Percentiles rank a stretch among this genome's conserved stretches.
Conservation (phyloP, 78 protist species). For the Dictyostelium capitatum region DNA sequence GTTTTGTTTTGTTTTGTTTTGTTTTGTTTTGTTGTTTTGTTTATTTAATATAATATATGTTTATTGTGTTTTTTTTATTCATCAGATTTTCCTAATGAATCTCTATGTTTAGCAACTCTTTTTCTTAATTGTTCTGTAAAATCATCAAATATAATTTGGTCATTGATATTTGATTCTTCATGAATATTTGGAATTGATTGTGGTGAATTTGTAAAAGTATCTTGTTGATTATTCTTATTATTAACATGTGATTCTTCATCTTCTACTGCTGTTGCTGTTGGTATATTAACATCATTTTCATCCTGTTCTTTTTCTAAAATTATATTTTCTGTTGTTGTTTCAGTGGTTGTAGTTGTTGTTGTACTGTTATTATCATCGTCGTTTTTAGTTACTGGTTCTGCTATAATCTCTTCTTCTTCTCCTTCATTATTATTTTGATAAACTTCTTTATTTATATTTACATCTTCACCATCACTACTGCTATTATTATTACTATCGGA, state of each 20-base stretch:
- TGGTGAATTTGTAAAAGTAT: not conserved
- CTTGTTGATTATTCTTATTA: not conserved
- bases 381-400: not conserved
- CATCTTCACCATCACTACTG: not conserved
- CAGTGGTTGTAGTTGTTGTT: not conserved
- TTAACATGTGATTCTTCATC: not conserved
- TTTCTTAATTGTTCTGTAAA: slow-evolving; percentile 34
- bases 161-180: not conserved
- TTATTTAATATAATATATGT: too few relatives aligned
- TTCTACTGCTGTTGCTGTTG: slow-evolving; percentile 11
- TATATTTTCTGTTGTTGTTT: not conserved
- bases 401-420: not conserved
- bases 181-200: not conserved
- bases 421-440: not conserved
- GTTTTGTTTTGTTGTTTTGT: too few relatives aligned
- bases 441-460: not conserved
- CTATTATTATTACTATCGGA: not conserved
- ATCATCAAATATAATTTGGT: not conserved
- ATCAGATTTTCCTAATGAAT: not conserved
- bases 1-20: too few relatives aligned
- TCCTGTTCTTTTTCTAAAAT: not conserved
- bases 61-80: too few relatives aligned
- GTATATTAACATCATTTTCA: not conserved
- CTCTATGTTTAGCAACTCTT: slow-evolving; percentile 26
- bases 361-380: not conserved